Base-by-base conservation (phyloP, 306 rosid genomes). In the Vicia sativa region DNA sequence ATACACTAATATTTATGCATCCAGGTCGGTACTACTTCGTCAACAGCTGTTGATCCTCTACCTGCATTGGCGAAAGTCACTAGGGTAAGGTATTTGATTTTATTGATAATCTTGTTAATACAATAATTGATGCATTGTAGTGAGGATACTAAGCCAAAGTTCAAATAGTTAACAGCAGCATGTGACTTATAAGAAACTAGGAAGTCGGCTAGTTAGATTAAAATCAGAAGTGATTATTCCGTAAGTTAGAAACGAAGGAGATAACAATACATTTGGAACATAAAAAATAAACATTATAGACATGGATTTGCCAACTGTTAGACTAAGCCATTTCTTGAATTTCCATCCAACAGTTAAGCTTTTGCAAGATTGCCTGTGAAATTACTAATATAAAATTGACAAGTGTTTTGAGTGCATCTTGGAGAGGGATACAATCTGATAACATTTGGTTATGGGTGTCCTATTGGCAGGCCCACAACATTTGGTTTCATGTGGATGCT, bases 401-500 rank as follows among this genome's bases (percentile, higher is more conserved):
- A 9, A 7, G 71, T 23, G 14, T 68, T 39, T 48, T 42, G 7
- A 56, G 25, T 48, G 62, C 76, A 65, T 65, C 53, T 65, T 63
- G 68, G 64, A 65, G 54, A 57, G 28, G 31, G 45, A 48, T 31
- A 62, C 26, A 46, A 65, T 61, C 55, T 77, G 18, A 70, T 62
- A 43, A 62, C 70, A 35, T 28, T 66, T 29, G 57, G 50, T 38
- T 68, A 37, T 79, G 67, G 50, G 8, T 62, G 58, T 70, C 44
- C 53, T 69, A 39, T 74, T 77, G 71, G 56, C 79, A 92, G 98
- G 65, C 77, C 68, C 62, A 83, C 70, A 81, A 78, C 65, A 79
- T 92, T 76, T 92, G 98, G 98, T 82, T 92, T 75, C 98, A 92
- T 56, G 87, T 92, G 42, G 98, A 92, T 80, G 96, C 98, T 79